Base-by-base conservation (phyloP, 495 filamentous ascomycete genomes). In the Xylona heveae region DNA sequence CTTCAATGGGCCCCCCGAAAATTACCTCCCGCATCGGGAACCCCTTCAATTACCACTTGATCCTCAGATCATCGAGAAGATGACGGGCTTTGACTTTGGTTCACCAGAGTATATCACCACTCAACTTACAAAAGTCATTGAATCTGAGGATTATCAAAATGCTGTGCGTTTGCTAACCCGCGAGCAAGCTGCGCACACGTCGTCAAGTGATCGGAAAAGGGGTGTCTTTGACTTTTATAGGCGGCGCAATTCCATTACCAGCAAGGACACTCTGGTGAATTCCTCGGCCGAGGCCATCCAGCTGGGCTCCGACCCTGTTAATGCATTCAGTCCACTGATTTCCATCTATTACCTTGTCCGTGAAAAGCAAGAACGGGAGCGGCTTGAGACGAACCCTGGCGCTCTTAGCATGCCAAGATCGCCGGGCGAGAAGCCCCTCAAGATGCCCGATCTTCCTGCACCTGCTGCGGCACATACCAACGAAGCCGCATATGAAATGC, bases 41-140 rank as follows among this genome's bases (percentile, higher is more conserved):
- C 82, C 88, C 20, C 46, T 99, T 18, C 66, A 76, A 26, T 57
- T 92, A 17, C 82, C 90, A 1, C 57, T 99, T 16, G 85, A 99
- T 47, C 59, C 66, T 0, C 68, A 74, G 26, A 73, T 94, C 9
- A 69, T 95, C 33, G 59, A 77, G 35, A 82, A 79, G 38, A 99
- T 99, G 88, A 91, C 78, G 2, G 88, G 88, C 9, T 99, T 99
- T 51, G 90, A 99, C 51, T 99, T 99, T 51, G 88, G 88, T 1
- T 56, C 78, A 0, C 58, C 81, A 6, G 84, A 94, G 5, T 64
- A 71, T 18, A 94, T 99, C 44, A 67, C 62, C 21, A 50, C 64
- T 3, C 77, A 93, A 43, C 61, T 99, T 25, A 81, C 76, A 2
- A 82, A 74, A 44, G 62, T 81, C 10, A 63, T 99, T 37, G 73